Percentiles rank a stretch among this genome's conserved stretches.
phyloP scores from a whole-genome alignment of 2,329 filamentous ascomycete species.

The Aspergillus fijiensis region DNA sequence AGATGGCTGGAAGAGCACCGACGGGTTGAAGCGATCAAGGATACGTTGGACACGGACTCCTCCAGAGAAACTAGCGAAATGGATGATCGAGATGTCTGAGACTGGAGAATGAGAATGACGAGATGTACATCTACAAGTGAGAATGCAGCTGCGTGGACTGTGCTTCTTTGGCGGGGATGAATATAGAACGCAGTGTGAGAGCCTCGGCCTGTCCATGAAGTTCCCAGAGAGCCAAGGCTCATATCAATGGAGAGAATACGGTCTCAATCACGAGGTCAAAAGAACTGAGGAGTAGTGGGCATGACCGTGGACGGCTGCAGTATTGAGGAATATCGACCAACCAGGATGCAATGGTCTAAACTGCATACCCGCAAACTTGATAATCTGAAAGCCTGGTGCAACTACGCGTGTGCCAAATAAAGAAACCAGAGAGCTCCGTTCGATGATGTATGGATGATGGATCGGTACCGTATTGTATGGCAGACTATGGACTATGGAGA shows the following conservation, averaged over 20 bases:
- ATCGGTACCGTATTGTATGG: background rate
- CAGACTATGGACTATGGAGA: conserved; percentile 13
- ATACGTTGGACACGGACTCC: conserved; percentile 18
- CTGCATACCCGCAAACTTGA: background rate
- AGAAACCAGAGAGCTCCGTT: background rate
- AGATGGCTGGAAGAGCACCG: conserved; percentile 38
- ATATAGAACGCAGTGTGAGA: background rate
- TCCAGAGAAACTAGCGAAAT: conserved; percentile 16
- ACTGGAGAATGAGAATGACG: background rate
- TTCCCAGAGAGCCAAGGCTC: background rate
- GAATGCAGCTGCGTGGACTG: background rate
- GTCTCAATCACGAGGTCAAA: background rate
- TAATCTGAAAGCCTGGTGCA: background rate
- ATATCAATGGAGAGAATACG: background rate
- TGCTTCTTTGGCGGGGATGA: background rate
- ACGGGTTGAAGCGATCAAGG: conserved; percentile 30
- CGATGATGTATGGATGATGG: background rate
- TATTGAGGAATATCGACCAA: background rate
- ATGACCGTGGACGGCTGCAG: background rate
- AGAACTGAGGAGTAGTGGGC: background rate
- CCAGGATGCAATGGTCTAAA: background rate
- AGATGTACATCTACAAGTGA: background rate
- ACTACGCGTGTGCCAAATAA: background rate
- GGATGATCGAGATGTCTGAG: conserved; percentile 8
- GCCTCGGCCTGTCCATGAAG: background rate